phyloP scores from a whole-genome alignment of 176 grass and related monocot genomes.

The Oryza coarctata region DNA sequence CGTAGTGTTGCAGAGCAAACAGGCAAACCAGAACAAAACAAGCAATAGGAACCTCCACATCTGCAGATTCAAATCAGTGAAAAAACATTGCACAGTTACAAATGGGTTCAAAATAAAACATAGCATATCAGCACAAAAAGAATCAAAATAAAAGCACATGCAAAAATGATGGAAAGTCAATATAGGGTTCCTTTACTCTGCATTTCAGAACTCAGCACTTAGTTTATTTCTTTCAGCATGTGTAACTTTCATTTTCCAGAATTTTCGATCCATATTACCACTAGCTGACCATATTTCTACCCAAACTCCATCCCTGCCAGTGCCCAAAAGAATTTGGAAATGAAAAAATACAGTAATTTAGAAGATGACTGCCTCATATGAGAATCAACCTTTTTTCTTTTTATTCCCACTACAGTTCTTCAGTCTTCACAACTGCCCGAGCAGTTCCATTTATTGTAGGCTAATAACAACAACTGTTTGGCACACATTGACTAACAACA shows the following conservation, averaged over 20 bases:
- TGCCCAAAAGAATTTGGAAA: not conserved
- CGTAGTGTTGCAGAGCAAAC: conserved; percentile 97
- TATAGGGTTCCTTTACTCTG: conserved; percentile 27
- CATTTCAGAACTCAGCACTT: not conserved
- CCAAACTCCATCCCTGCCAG: not conserved
- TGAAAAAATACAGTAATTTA: not conserved
- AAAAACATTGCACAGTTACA: conserved; percentile 14
- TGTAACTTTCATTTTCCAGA: not conserved
- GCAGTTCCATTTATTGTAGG: conserved; percentile 22
- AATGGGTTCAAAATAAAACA: conserved; percentile 7
- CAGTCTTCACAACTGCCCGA: not conserved
- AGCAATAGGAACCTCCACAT: conserved; percentile 86
- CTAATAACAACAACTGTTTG: not conserved
- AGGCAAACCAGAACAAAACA: conserved; percentile 79
- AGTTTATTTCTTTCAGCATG: conserved; percentile 7
- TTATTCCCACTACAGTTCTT: not conserved
- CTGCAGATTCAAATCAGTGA: conserved; percentile 51
- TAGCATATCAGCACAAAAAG: conserved; percentile 2
- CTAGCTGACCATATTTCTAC: conserved; percentile 25
- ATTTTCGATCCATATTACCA: conserved; percentile 24
- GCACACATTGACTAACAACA: not conserved
- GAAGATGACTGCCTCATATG: not conserved
- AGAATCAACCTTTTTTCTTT: not conserved
- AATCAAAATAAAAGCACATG: conserved; percentile 39
- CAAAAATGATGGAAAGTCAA: conserved; percentile 20